Evolutionary conservation across 2,329 filamentous ascomycete genomes (phyloP).

Genomic region (Paecilomyces variotii): DNA sequence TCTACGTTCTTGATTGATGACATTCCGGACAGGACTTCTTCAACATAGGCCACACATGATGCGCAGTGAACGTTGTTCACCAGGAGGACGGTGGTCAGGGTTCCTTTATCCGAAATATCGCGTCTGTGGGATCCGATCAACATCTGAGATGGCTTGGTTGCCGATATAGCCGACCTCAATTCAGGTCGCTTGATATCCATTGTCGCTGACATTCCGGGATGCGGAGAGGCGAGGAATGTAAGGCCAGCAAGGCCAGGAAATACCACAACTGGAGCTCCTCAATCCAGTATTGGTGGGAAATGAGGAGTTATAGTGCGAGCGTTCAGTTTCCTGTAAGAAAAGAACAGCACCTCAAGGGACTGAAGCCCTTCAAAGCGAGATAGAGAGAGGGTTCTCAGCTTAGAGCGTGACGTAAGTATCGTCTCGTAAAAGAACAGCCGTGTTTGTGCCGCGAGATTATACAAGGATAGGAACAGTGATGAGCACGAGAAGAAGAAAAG

Average conservation of each 20-base stretch:
- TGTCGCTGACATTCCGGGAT: neutral
- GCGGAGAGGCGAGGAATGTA: neutral
- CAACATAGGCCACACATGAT: conserved; percentile 40
- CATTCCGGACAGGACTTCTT: conserved; percentile 33
- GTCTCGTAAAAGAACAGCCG: neutral
- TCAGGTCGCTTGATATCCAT: neutral
- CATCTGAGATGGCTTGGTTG: neutral
- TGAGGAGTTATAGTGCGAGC: neutral
- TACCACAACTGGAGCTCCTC: neutral
- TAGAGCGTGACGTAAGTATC: neutral
- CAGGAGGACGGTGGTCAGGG: conserved; percentile 29
- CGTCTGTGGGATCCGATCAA: neutral
- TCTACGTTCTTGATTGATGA: conserved; percentile 29
- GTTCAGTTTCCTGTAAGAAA: neutral
- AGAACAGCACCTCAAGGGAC: neutral
- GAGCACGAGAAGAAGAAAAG: neutral
- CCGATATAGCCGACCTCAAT: neutral
- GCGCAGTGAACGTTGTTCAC: conserved; percentile 43
- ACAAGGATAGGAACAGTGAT: neutral
- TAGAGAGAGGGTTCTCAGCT: neutral
- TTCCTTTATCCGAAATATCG: neutral
- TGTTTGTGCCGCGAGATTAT: neutral
- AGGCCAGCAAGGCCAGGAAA: neutral
- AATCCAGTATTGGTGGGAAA: neutral
- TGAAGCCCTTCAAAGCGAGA: neutral